Evolutionary conservation across 2,329 filamentous ascomycete species (phyloP).

Genomic region (Xylariaceae sp.): DNA sequence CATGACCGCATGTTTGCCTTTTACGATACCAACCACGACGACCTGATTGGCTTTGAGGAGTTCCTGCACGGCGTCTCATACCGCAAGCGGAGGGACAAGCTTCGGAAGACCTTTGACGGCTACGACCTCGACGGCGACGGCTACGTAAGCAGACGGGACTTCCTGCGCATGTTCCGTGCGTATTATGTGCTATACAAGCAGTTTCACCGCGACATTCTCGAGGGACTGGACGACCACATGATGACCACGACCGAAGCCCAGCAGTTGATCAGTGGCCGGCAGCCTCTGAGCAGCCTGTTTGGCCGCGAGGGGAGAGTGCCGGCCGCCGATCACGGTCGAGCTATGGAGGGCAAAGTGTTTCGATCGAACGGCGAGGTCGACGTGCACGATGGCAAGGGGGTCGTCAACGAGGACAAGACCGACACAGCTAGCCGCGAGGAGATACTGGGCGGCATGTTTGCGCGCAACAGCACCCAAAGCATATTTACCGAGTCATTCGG

Average conservation of each 20-base stretch:
- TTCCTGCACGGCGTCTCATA: constrained; percentile 78
- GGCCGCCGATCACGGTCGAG: constrained; percentile 50
- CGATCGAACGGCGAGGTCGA: constrained; percentile 57
- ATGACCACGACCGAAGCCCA: constrained; percentile 68
- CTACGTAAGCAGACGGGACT: constrained; percentile 77
- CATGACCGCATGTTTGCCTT: constrained; percentile 96
- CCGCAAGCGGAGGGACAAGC: constrained; percentile 58
- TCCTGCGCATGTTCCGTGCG: constrained; percentile 82
- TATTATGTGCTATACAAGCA: constrained; percentile 89
- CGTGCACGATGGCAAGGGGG: constrained; percentile 50
- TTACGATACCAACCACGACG: constrained; percentile 86
- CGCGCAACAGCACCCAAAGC: constrained; percentile 22
- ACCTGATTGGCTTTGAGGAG: constrained; percentile 83
- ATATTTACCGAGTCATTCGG: constrained; percentile 27
- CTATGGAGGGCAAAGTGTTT: constrained; percentile 59
- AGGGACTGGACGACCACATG: constrained; percentile 69
- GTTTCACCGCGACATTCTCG: constrained; percentile 76
- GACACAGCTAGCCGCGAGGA: constrained; percentile 55
- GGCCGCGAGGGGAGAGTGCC: constrained; percentile 66
- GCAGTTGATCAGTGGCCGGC: constrained; percentile 66
- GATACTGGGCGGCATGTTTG: constrained; percentile 48
- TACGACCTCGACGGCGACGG: constrained; percentile 90
- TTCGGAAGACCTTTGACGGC: constrained; percentile 71
- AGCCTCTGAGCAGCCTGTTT: constrained; percentile 68
- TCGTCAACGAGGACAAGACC: constrained; percentile 51